Evolutionary conservation across 2,329 filamentous ascomycete species (phyloP), one percentile per base, ranked within the genome.

Genomic region (Albophoma yamanashiensis): DNA sequence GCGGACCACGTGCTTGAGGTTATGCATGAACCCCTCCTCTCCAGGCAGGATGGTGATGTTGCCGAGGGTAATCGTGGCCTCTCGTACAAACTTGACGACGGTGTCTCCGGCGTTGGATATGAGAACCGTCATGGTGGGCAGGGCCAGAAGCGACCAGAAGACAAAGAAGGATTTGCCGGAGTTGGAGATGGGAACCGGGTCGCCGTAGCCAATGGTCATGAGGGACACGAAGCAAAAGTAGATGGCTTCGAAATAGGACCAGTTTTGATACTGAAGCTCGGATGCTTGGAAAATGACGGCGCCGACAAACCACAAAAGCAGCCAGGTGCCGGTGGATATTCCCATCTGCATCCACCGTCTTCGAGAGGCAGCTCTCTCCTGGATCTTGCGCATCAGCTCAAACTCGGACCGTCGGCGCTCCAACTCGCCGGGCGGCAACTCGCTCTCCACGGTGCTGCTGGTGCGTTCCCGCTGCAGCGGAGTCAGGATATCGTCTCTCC

Each of bases 151-250:
- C 17, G 87, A 90, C 92, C 92, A 97, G 60, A 96, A 87, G n/a
- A 97, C 89, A 67, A 96, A 97, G 71, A 96, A 96, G 0, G 89
- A 85, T 59, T 89, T 87, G 1, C 89, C 91, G 0, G 86, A 82
- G 64, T 92, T 92, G 2, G 87, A 89, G n/a, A 85, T 78, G 0
- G 91, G 91, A 1, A 86, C 85, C 6, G 88, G 73, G 64, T 96
- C 91, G 4, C 92, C 92, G 66, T 96, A 96, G 1, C 92, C 92
- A 43, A 96, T 89, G 0, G 92, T 96, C 2, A 92, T 79, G 31
- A 96, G 82, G 3, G 87, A 88, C 40, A 91, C 85, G 71, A 94
- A 97, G 65, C 87, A 86, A 69, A 96, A 95, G 73, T 96, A 96
- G 52, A 97, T 79, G 0, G 86, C 83, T 60, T 92, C 78, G 66